Evolutionary conservation across 192 early-diverging fungal genomes (phyloP), one percentile per base, ranked within the genome.

Genomic region (Mortierella claussenii): DNA sequence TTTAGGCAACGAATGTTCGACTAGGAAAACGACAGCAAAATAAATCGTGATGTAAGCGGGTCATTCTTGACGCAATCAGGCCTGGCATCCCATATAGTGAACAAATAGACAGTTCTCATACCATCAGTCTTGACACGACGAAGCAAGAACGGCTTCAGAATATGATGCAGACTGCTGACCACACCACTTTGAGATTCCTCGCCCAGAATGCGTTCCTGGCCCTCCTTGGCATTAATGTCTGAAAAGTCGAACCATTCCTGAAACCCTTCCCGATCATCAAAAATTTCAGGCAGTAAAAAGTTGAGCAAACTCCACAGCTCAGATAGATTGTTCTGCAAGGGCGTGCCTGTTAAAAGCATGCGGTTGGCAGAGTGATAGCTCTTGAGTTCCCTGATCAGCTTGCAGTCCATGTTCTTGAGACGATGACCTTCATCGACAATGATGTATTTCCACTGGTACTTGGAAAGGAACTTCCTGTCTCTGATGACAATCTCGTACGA

Each of bases 281-380:
- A 99, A 33, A 99, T 95, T 69, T 95, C 93, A n/a, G 97, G 97
- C 47, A 97, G 80, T 21, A 98, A 82, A 56, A 97, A 99, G 69
- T 99, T 96, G 20, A 99, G 86, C 55, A 99, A 79, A 63, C 94
- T 93, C 97, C 97, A 99, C 10, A 99, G 87, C 71, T 99, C 96
- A 1, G 89, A 79, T 40, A 99, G 71, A 68, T 96, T 95, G 81
- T 99, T 99, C 83, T 93, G 81, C 37, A 99, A 81, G 15, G 97
- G 97, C 43, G 97, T 98, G 45, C 97, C 97, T 3, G 94, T 96
- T 42, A 99, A 81, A 7, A 99, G 79, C 42, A 97, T 79, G 9
- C 96, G 83, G 73, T 96, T 97, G n/a, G 91, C 89, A 52, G 88
- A 88, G 42, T 89, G 84, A 81, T 94, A 94, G 1, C 80, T 78